Percentiles rank a stretch among this genome's conserved stretches.
These are phyloP conservation scores for Camelina laxa DNA, from an alignment of 345 rosid genomes.

Conservation along the genomic window DNA sequence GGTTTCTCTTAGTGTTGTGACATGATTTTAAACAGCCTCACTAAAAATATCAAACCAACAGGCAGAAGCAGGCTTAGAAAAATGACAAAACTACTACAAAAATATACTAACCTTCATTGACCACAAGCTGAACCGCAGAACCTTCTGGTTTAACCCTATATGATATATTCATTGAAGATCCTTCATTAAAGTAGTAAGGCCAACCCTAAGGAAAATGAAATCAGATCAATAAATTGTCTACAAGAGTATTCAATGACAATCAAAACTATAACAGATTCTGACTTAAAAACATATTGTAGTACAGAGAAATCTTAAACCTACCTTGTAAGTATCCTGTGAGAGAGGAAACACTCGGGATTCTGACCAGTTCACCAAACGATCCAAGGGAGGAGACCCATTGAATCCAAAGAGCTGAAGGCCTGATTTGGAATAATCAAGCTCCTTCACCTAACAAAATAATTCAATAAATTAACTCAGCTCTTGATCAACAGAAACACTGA, in stretches of 20 bases:
- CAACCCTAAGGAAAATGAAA: slow-evolving; percentile 56
- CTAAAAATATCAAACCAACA: background rate
- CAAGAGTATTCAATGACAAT: background rate
- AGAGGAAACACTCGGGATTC: slow-evolving; percentile 45
- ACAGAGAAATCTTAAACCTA: slow-evolving; percentile 40
- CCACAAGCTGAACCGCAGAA: slow-evolving; percentile 60
- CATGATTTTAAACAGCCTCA: background rate
- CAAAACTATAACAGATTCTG: background rate
- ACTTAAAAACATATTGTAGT: background rate
- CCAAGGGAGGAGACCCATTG: slow-evolving; percentile 63
- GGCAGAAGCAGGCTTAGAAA: background rate
- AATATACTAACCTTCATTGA: slow-evolving; percentile 66
- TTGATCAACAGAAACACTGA: background rate
- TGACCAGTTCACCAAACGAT: slow-evolving; percentile 59
- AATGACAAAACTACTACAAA: background rate
- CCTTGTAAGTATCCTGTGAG: slow-evolving; percentile 62
- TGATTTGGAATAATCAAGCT: slow-evolving; percentile 48
- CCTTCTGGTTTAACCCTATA: slow-evolving; percentile 55
- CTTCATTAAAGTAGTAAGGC: slow-evolving; percentile 63
- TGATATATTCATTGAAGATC: slow-evolving; percentile 70
- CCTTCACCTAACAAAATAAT: slow-evolving; percentile 55
- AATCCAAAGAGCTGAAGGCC: slow-evolving; percentile 67
- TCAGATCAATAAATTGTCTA: slow-evolving; percentile 16
- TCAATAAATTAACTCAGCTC: background rate
- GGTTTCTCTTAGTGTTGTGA: background rate